A percentile compares a stretch with the other conserved stretches of the same genome.
phyloP scores from a whole-genome alignment of 805 yeast species.

The baker's yeast (Saccharomyces cerevisiae) region DNA sequence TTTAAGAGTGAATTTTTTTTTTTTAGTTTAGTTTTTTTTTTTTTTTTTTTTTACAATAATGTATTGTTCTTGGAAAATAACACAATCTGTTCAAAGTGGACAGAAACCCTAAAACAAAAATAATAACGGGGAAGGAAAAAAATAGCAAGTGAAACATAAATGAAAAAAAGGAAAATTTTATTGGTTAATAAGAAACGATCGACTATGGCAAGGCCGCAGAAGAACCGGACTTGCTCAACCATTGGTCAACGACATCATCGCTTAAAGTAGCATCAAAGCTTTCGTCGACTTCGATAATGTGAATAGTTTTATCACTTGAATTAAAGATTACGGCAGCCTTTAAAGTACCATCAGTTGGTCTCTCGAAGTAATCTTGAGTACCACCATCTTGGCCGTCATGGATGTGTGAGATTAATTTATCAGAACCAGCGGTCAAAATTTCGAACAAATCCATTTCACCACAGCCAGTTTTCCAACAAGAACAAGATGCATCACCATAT shows the following conservation, averaged over 20 bases:
- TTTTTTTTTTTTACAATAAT: neutral
- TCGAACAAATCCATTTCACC: constrained; percentile 97
- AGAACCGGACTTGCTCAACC: constrained; percentile 51
- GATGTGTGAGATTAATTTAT: constrained; percentile 67
- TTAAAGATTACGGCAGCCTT: constrained; percentile 87
- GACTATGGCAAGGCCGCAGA: constrained; percentile 28
- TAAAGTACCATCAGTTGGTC: constrained; percentile 72
- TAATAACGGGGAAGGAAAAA: neutral
- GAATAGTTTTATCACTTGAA: constrained; percentile 38
- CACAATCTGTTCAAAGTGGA: neutral
- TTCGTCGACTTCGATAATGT: constrained; percentile 54
- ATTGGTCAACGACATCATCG: constrained; percentile 46
- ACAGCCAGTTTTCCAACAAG: constrained; percentile 96
- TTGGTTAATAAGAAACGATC: neutral
- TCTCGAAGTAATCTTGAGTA: constrained; percentile 72
- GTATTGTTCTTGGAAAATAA: neutral
- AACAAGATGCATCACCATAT: constrained; percentile 77
- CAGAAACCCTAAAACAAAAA: neutral
- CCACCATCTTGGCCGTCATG: constrained; percentile 86
- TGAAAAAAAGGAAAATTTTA: neutral
- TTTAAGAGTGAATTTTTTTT: neutral
- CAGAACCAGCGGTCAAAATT: constrained; percentile 68
- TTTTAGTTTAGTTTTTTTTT: neutral
- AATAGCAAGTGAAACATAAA: neutral
- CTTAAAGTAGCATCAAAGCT: constrained; percentile 48